Evolutionary conservation across 352 stramenopile species (phyloP), one percentile per base, ranked within the genome.

Genomic region (Phytopythium cucurbitacearum): DNA sequence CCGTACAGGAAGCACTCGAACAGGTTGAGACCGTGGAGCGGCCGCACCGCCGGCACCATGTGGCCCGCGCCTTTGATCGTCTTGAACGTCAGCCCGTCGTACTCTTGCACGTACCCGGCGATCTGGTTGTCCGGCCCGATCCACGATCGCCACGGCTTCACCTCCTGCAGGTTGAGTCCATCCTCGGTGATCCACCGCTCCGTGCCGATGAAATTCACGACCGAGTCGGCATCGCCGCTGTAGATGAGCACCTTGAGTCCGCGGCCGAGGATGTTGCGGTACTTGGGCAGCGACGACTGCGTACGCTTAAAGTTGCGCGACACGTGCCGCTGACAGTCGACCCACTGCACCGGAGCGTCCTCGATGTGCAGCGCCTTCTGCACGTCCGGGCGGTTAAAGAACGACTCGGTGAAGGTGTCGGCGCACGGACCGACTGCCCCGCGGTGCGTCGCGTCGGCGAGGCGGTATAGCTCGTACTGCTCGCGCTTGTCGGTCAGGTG

Each of bases 11-110:
- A 94, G 56, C 80, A 87, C 57, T 95, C 76, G 46, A 93, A 87
- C 52, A 95, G 77, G 62, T 87, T 67, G 37, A 91, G 73, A 9
- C 76, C 76, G 49, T 87, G 79, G n/a, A 87, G 64, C 33, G 85
- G 85, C 16, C 81, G 80, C 46, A 89, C 79, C 0, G 73, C 75
- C 1, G 78, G 78, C 46, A 97, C 91, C 80, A 97, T 94, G 67
- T 97, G 90, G 2, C 93, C 93, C n/a, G 87, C 86, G 11, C 89
- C 91, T 54, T 96, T 93, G 62, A 98, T 90, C 0, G 91, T 98
- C 53, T 96, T 75, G 73, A 96, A 98, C 5, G 74, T 84, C 12
- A 97, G 49, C 4, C 81, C 84, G 2, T 96, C 64, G 63, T 87
- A 97, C 59, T 89, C 80, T 49, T 95, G 78, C 21, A 91, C 72